Evolutionary conservation across 2,329 filamentous ascomycete genomes (phyloP).

Genomic region (Epichloe aotearoae): DNA sequence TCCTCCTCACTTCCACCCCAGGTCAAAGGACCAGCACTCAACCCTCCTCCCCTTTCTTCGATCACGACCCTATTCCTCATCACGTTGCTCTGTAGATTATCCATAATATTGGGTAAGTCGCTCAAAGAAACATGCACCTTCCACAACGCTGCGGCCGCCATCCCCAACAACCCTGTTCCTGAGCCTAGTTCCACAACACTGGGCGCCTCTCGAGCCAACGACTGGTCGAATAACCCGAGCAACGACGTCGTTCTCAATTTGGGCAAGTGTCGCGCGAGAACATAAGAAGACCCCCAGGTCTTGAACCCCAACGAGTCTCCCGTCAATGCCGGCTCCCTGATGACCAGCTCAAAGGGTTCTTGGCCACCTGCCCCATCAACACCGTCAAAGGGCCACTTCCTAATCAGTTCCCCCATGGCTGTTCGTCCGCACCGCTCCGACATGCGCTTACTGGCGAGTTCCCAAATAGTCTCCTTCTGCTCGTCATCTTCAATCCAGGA

Average conservation of each 20-base stretch:
- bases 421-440: constrained; percentile 72
- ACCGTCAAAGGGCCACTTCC: constrained; percentile 37
- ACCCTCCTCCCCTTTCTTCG: constrained; percentile 37
- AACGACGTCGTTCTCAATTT: constrained; percentile 30
- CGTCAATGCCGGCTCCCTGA: constrained; percentile 78
- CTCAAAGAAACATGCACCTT: constrained; percentile 57
- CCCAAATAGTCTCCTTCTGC: constrained; percentile 58
- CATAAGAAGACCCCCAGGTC: constrained; percentile 88
- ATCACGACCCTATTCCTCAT: constrained; percentile 48
- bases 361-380: constrained; percentile 12
- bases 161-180: constrained; percentile 80
- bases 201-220: constrained; percentile 17
- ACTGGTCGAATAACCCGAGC: constrained; percentile 29
- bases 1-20: constrained; percentile 48
- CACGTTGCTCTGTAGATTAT: constrained; percentile 67
- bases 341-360: constrained; percentile 47
- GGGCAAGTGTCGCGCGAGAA: constrained; percentile 62
- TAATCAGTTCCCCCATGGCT: constrained; percentile 43
- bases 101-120: constrained; percentile 71
- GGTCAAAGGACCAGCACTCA: constrained; percentile 55
- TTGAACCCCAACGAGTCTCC: constrained; percentile 84
- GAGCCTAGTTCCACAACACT: constrained; percentile 67
- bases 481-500: constrained; percentile 56
- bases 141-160: constrained; percentile 68
- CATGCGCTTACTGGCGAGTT: constrained; percentile 63